Percentiles rank a stretch among this genome's conserved stretches.
Evolutionary conservation across 2,329 filamentous ascomycete genomes (phyloP).

Genomic region (Diaporthe velutina): DNA sequence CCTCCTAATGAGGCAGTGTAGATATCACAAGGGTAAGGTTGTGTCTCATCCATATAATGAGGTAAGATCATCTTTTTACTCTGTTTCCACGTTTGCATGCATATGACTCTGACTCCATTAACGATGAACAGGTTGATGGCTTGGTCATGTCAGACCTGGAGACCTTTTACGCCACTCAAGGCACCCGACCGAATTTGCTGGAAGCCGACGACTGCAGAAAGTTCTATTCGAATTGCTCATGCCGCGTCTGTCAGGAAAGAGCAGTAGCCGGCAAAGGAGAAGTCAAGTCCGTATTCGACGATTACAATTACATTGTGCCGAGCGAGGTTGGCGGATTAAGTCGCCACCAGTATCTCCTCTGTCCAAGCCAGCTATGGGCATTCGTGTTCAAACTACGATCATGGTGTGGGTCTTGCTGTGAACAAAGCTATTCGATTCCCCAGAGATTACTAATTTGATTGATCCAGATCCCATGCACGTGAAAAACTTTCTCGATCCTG

Average conservation of each 20-base stretch:
- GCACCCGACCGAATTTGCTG: not conserved
- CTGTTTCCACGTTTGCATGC: too few species aligned
- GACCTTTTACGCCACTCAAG: not conserved
- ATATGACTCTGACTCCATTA: not conserved
- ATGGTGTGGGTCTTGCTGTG: slow-evolving; percentile 41
- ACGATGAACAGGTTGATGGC: slow-evolving; percentile 27
- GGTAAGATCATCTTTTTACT: not conserved
- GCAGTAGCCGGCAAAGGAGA: not conserved
- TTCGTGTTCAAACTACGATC: slow-evolving; percentile 43
- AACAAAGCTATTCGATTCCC: not conserved
- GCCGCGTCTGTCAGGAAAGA: not conserved
- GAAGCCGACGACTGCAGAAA: not conserved
- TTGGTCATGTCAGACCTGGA: slow-evolving; percentile 41
- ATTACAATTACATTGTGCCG: not conserved
- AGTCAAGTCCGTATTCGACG: not conserved
- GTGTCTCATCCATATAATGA: slow-evolving; percentile 41
- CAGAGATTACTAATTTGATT: not conserved
- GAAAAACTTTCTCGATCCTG: slow-evolving; percentile 42
- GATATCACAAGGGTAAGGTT: slow-evolving; percentile 38
- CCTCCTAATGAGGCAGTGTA: slow-evolving; percentile 39
- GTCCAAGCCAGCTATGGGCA: slow-evolving; percentile 27
- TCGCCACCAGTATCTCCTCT: slow-evolving; percentile 40
- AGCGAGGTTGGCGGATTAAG: not conserved
- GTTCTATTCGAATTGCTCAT: slow-evolving; percentile 21
- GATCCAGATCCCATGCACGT: slow-evolving; percentile 45